Percentiles rank a stretch among this genome's conserved stretches.
Evolutionary conservation across 148 eudicot genomes (phyloP).

Genomic region (Cornus florida): DNA sequence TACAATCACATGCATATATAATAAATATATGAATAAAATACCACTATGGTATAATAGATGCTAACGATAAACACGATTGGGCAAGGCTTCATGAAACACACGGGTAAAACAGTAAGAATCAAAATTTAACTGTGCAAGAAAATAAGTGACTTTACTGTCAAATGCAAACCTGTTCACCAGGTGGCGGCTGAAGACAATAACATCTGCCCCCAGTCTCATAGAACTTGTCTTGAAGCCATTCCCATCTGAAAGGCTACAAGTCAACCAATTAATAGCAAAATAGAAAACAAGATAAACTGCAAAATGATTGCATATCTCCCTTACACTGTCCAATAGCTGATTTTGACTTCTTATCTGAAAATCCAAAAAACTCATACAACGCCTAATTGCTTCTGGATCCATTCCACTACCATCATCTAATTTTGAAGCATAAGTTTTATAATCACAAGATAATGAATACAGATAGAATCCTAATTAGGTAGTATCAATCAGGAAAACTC

Average conservation of each 20-base stretch:
- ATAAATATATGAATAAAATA: not conserved
- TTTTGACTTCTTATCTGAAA: slow-evolving; percentile 81
- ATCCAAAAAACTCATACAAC: slow-evolving; percentile 95
- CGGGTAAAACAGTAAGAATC: not conserved
- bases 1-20: not conserved
- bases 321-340: slow-evolving; percentile 85
- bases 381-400: slow-evolving; percentile 83
- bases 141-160: not conserved
- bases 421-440: slow-evolving; percentile 27
- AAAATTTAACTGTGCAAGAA: not conserved
- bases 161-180: slow-evolving; percentile 41
- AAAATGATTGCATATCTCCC: slow-evolving; percentile 17
- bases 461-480: not conserved
- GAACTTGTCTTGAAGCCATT: slow-evolving; percentile 99
- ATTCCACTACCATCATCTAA: slow-evolving; percentile 97
- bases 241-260: slow-evolving; percentile 72
- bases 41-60: not conserved
- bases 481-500: slow-evolving; percentile 9
- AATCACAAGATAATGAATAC: not conserved
- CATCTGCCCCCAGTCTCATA: slow-evolving; percentile 99
- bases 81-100: not conserved
- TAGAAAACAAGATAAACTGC: not conserved
- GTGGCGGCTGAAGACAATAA: slow-evolving; percentile 79
- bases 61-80: not conserved
- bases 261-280: slow-evolving; percentile 19